Percentiles rank a stretch among this genome's conserved stretches.
phyloP scores from a whole-genome alignment of 805 yeast genomes.

The Zygosaccharomyces gambellarensis region DNA sequence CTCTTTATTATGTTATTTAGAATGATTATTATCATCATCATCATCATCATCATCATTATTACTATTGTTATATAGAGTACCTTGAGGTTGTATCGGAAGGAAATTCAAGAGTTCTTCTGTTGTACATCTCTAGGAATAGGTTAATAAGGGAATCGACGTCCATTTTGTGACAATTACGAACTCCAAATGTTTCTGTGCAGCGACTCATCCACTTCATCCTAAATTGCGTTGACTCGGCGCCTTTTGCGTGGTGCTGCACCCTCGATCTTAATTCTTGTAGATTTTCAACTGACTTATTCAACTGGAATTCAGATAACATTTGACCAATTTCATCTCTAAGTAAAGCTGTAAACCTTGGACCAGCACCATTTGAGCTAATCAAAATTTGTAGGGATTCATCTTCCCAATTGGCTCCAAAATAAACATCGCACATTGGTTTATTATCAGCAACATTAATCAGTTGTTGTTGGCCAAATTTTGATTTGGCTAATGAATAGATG shows the following conservation, averaged over 20 bases:
- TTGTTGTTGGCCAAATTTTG: conserved; percentile 26
- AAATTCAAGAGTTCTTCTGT: conserved; percentile 11
- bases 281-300: conserved; percentile 23
- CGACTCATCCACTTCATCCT: conserved; percentile 34
- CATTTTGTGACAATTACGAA: conserved; percentile 24
- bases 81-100: conserved; percentile 8
- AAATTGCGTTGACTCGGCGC: conserved; percentile 18
- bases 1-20: not conserved
- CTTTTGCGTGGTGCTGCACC: conserved; percentile 17
- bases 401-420: conserved; percentile 34
- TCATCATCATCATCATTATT: not conserved
- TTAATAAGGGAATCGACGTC: conserved; percentile 19
- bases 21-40: not conserved
- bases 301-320: conserved; percentile 16
- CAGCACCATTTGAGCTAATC: conserved; percentile 32
- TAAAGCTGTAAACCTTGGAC: conserved; percentile 33
- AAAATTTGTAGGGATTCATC: conserved; percentile 19
- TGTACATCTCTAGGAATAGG: conserved; percentile 24
- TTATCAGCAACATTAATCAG: conserved; percentile 36
- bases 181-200: conserved; percentile 31
- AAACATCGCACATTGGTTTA: conserved; percentile 34
- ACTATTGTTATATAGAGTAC: not conserved
- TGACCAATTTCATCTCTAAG: conserved; percentile 26
- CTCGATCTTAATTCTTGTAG: conserved; percentile 24
- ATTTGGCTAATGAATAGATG: conserved; percentile 23